phyloP scores from a whole-genome alignment of 129 eudicot species.

The Escallonia rubra region DNA sequence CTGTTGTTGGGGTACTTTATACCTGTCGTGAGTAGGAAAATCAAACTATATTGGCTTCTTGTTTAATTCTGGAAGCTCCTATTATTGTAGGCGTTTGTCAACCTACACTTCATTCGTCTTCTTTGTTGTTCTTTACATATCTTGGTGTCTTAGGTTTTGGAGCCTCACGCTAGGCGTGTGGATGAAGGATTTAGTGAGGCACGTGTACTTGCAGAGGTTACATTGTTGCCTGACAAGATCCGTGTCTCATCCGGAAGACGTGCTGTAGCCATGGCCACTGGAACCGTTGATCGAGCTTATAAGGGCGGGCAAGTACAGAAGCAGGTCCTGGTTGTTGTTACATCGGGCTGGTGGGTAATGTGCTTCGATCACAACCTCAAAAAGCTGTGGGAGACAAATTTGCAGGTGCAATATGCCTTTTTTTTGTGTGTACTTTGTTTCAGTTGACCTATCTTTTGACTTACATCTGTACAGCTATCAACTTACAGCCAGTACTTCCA shows the following conservation, averaged over 20 bases:
- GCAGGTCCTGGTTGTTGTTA: slow-evolving; percentile 92
- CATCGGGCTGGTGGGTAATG: slow-evolving; percentile 97
- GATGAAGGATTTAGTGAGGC: slow-evolving; percentile 95
- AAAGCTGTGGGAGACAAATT: slow-evolving; percentile 87
- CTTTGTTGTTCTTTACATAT: not conserved
- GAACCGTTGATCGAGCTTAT: slow-evolving; percentile 67
- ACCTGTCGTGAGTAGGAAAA: too few species aligned
- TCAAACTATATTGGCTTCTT: too few species aligned
- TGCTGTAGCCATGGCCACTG: slow-evolving; percentile 99
- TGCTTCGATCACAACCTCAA: slow-evolving; percentile 96
- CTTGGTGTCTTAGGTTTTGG: slow-evolving; percentile 54
- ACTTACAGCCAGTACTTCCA: not conserved
- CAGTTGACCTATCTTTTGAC: not conserved
- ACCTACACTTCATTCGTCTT: not conserved
- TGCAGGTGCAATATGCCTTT: slow-evolving; percentile 44
- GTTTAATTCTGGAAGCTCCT: too few species aligned
- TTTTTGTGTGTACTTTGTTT: slow-evolving; percentile 9
- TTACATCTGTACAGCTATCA: not conserved
- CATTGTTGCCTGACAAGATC: slow-evolving; percentile 80
- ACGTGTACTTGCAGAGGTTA: slow-evolving; percentile 78
- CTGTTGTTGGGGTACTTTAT: too few species aligned
- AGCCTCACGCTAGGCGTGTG: slow-evolving; percentile 87
- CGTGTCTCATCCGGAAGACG: slow-evolving; percentile 93
- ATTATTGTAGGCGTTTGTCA: too few species aligned
- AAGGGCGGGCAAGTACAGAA: slow-evolving; percentile 71